Percentiles rank a stretch among this genome's conserved stretches.
Evolutionary conservation across 257 asterid species (phyloP).

Genomic region (Agastache rugosa): DNA sequence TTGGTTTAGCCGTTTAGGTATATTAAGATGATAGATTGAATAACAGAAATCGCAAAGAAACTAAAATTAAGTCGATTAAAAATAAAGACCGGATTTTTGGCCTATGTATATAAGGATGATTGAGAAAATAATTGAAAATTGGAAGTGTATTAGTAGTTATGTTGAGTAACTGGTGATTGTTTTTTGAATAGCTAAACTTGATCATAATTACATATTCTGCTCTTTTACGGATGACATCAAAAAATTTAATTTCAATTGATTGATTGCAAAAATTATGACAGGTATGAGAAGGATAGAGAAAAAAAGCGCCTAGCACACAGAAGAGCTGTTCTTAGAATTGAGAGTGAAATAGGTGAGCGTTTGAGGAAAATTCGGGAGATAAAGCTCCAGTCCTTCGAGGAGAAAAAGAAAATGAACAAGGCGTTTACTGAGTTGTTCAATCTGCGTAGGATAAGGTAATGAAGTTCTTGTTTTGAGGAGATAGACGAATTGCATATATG

Average conservation of each 20-base stretch:
- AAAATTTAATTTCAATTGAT: constrained; percentile 1
- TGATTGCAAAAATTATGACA: constrained; percentile 29
- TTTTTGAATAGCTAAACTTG: background rate
- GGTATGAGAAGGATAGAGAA: constrained; percentile 68
- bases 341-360: constrained; percentile 66
- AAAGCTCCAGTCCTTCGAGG: constrained; percentile 48
- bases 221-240: background rate
- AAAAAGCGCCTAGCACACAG: constrained; percentile 66
- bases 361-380: constrained; percentile 59
- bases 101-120: too few relatives aligned
- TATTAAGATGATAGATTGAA: background rate
- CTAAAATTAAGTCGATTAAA: too few relatives aligned
- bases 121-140: background rate
- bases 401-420: constrained; percentile 59
- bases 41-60: background rate
- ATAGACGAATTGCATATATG: background rate
- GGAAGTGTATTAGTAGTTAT: background rate
- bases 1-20: background rate
- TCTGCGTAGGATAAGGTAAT: constrained; percentile 64
- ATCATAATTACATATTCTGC: background rate
- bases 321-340: constrained; percentile 69
- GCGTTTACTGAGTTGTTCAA: constrained; percentile 57
- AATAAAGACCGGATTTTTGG: background rate
- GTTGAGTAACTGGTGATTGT: background rate
- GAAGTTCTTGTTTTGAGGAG: background rate